Conservation (phyloP, 2,329 filamentous ascomycete species). For the Pseudonectria buxi region DNA sequence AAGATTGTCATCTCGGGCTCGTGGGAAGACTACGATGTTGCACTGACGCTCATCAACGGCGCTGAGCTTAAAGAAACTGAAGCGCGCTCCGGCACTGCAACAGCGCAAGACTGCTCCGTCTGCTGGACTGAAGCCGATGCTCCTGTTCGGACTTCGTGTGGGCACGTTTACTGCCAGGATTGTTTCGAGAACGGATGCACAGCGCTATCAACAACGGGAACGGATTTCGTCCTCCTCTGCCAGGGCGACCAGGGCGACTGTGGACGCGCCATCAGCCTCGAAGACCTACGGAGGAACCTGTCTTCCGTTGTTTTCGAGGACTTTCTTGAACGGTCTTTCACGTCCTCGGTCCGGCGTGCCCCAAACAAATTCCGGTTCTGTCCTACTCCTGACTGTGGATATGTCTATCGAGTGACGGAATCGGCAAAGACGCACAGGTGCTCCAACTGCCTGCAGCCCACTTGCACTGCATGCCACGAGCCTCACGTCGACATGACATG, state of each 20-base stretch:
- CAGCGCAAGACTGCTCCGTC: conserved; percentile 22
- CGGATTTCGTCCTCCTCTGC: neutral
- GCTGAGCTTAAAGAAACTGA: conserved; percentile 12
- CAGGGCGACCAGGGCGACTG: too few relatives aligned
- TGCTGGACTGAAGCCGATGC: conserved; percentile 33
- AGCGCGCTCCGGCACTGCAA: neutral
- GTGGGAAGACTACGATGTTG: too few relatives aligned
- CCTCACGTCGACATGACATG: conserved; percentile 29
- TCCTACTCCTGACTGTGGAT: conserved; percentile 36
- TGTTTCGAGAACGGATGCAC: conserved; percentile 32
- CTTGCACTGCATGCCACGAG: conserved; percentile 30
- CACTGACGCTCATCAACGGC: conserved; percentile 26
- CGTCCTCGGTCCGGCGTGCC: conserved; percentile 26
- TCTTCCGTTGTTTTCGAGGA: conserved; percentile 29
- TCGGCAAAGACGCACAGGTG: conserved; percentile 24
- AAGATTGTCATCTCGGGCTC: too few relatives aligned
- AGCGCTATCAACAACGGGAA: neutral
- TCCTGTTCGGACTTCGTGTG: conserved; percentile 28
- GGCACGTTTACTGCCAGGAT: conserved; percentile 34
- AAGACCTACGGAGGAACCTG: conserved; percentile 24
- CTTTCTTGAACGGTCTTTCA: conserved; percentile 31
- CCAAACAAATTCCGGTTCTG: conserved; percentile 31
- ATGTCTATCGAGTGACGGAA: conserved; percentile 31
- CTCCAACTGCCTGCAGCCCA: conserved; percentile 26
- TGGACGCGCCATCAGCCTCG: too few relatives aligned